These are phyloP conservation scores for Magnusiomyces magnusii DNA, from an alignment of 1,139 yeast species.

Conservation along the genomic window DNA sequence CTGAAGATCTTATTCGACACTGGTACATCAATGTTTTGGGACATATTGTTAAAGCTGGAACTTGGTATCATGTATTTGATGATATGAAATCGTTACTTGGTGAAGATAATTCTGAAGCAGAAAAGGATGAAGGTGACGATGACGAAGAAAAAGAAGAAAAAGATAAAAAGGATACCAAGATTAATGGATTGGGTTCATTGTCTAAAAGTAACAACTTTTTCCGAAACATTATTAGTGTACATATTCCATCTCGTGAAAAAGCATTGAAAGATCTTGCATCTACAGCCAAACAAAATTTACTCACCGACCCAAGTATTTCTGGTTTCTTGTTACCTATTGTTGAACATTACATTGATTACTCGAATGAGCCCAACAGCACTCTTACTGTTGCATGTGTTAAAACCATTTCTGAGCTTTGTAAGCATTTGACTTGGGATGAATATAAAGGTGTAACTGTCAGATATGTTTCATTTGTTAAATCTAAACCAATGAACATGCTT, in stretches of 20 bases:
- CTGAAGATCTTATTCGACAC: conserved; percentile 54
- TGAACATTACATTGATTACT: conserved; percentile 54
- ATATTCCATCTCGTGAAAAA: conserved; percentile 75
- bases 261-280: conserved; percentile 60
- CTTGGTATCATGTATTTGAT: conserved; percentile 31
- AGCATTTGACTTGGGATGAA: conserved; percentile 69
- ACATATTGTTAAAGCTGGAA: conserved; percentile 44
- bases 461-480: conserved; percentile 51
- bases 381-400: conserved; percentile 66
- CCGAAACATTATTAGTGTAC: conserved; percentile 72
- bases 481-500: conserved; percentile 47
- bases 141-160: conserved; percentile 58
- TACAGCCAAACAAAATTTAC: conserved; percentile 30
- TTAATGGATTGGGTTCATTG: background rate
- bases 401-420: conserved; percentile 53
- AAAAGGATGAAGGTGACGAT: conserved; percentile 24
- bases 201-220: conserved; percentile 48
- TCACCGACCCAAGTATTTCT: conserved; percentile 56
- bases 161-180: background rate
- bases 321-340: conserved; percentile 79
- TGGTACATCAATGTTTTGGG: conserved; percentile 65
- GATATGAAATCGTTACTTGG: conserved; percentile 62
- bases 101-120: conserved; percentile 43
- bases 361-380: conserved; percentile 58
- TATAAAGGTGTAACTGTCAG: conserved; percentile 68